phyloP scores from a whole-genome alignment of 2,329 filamentous ascomycete genomes.

The Claviceps fusiformis region DNA sequence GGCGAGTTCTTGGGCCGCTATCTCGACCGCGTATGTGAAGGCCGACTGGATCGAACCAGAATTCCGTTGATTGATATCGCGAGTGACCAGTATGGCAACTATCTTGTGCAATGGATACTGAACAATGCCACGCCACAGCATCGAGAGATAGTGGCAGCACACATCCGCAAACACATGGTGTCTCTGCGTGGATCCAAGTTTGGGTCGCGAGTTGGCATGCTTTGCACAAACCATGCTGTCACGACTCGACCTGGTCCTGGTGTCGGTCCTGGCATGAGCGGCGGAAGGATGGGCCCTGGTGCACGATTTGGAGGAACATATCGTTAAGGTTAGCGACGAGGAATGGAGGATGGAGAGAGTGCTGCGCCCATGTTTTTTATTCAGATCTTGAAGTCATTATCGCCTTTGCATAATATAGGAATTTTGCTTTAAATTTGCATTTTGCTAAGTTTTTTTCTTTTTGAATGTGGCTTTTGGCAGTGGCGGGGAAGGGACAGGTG shows the following conservation, averaged over 20 bases:
- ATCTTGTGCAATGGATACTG: conserved; percentile 93
- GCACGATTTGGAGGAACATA: conserved; percentile 45
- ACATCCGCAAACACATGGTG: conserved; percentile 99
- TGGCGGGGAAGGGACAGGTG: neutral
- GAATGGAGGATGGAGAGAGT: neutral
- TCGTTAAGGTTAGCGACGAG: conserved; percentile 30
- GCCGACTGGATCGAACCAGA: conserved; percentile 76
- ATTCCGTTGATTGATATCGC: conserved; percentile 97
- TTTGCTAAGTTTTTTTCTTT: neutral
- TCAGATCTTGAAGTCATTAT: conserved; percentile 7
- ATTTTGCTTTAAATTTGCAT: conserved; percentile 7
- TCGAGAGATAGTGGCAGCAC: conserved; percentile 80
- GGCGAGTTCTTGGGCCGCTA: conserved; percentile 84
- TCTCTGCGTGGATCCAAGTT: conserved; percentile 97
- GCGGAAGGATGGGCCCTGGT: conserved; percentile 40
- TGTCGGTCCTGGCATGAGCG: conserved; percentile 49
- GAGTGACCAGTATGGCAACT: conserved; percentile 97
- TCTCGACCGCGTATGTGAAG: conserved; percentile 85
- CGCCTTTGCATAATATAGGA: conserved; percentile 10
- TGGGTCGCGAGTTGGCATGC: conserved; percentile 94
- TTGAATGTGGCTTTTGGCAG: neutral
- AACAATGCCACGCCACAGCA: conserved; percentile 79
- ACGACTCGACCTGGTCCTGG: conserved; percentile 81
- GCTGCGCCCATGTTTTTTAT: conserved; percentile 3
- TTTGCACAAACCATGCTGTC: conserved; percentile 89